A percentile compares a stretch with the other conserved stretches of the same genome.
These are phyloP conservation scores for Chytridium lagenaria DNA, from an alignment of 371 early-diverging fungal species.

Conservation along the genomic window DNA sequence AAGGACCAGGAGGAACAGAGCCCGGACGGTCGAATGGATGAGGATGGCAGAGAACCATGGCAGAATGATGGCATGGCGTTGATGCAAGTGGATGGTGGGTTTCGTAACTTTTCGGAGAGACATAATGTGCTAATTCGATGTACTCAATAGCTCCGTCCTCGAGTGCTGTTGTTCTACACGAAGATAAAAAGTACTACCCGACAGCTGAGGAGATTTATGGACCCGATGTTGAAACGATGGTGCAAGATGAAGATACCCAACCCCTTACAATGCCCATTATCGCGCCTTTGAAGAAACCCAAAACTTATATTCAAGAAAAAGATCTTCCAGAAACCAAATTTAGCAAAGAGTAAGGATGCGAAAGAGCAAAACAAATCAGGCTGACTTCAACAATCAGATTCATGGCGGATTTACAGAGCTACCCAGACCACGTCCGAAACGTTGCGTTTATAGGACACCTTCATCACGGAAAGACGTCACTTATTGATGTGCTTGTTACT, in stretches of 20 bases:
- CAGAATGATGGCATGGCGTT: constrained; percentile 26
- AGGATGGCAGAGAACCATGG: constrained; percentile 25
- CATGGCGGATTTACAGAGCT: constrained; percentile 83
- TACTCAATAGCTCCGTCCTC: constrained; percentile 63
- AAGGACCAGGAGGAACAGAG: constrained; percentile 31
- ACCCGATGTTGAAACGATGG: constrained; percentile 90
- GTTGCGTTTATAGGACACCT: constrained; percentile 93
- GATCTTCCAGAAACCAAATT: constrained; percentile 84
- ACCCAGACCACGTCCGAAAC: constrained; percentile 85
- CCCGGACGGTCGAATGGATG: constrained; percentile 30
- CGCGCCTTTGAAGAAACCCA: constrained; percentile 85
- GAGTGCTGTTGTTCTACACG: constrained; percentile 90
- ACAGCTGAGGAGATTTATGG: constrained; percentile 98
- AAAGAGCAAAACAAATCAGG: no score
- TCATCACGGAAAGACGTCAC: constrained; percentile 96
- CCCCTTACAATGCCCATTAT: constrained; percentile 95
- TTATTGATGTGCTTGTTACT: constrained; percentile 90
- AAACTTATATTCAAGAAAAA: constrained; percentile 84
- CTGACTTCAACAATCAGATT: constrained; percentile 72
- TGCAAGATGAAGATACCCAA: constrained; percentile 98
- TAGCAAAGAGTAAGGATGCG: constrained; percentile 89
- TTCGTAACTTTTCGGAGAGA: no score
- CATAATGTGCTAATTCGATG: no score
- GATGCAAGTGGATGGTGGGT: constrained; percentile 46
- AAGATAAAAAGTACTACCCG: constrained; percentile 98